Conservation (phyloP, 805 yeast genomes). For the Candida easanensis region DNA sequence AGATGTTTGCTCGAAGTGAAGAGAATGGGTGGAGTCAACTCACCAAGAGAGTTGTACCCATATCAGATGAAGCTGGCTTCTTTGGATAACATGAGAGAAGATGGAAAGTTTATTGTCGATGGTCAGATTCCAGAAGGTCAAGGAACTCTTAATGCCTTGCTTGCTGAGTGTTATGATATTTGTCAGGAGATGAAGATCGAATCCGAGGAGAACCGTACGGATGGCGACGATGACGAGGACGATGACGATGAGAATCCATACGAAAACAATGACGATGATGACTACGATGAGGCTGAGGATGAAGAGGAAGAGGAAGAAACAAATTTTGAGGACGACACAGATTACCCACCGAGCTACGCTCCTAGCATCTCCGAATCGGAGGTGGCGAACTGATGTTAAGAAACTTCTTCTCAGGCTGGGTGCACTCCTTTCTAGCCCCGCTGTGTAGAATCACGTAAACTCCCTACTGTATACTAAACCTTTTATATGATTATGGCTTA, state of each 20-base stretch:
- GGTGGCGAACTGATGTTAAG: no score
- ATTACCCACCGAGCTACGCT: constrained; percentile 25
- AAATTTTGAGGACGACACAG: constrained; percentile 31
- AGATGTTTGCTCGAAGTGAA: constrained; percentile 87
- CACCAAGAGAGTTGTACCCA: constrained; percentile 88
- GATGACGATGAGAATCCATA: constrained; percentile 22
- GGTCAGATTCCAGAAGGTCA: constrained; percentile 97
- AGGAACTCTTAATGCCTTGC: constrained; percentile 85
- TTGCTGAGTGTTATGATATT: constrained; percentile 94
- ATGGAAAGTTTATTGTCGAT: constrained; percentile 89
- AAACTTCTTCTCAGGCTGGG: no score
- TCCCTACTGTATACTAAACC: no score
- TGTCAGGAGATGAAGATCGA: constrained; percentile 88
- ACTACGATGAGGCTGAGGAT: constrained; percentile 28
- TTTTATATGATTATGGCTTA: no score
- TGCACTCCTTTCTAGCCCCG: no score
- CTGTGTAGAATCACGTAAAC: no score
- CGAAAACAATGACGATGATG: constrained; percentile 34
- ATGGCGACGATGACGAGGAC: constrained; percentile 29
- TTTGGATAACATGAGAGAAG: constrained; percentile 79
- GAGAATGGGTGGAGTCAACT: constrained; percentile 87
- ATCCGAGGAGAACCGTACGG: constrained; percentile 43
- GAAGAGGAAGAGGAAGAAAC: constrained; percentile 28
- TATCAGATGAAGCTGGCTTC: constrained; percentile 92
- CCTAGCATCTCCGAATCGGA: constrained; percentile 21